A percentile compares a stretch with the other conserved stretches of the same genome.
Evolutionary conservation across 257 asterid species (phyloP).

Genomic region (Mitragyna speciosa): DNA sequence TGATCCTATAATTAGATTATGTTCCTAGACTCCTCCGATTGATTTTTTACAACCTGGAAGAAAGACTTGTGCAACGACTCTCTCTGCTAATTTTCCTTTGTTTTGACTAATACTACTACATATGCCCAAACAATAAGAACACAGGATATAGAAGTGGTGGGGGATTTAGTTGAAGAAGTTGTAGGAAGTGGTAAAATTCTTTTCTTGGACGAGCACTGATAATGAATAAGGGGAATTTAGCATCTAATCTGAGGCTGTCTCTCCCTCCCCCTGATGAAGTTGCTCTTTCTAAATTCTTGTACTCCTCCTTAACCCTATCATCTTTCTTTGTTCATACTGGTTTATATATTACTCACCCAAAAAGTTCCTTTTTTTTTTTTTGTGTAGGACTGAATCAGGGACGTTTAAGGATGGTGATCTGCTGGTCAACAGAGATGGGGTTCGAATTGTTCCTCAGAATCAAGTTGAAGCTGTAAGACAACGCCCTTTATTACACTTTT

Average conservation of each 20-base stretch:
- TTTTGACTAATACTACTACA: no score
- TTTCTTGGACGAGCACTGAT: no score
- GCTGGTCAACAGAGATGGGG: slow-evolving; percentile 88
- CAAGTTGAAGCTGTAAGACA: slow-evolving; percentile 69
- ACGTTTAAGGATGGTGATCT: slow-evolving; percentile 98
- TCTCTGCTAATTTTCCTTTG: no score
- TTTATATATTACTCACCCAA: not conserved
- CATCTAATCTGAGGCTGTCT: slow-evolving; percentile 81
- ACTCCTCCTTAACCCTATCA: slow-evolving; percentile 12
- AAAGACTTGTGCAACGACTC: no score
- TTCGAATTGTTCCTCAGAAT: slow-evolving; percentile 70
- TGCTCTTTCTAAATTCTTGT: slow-evolving; percentile 82
- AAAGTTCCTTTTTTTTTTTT: not conserved
- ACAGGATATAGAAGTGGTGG: no score
- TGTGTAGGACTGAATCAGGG: slow-evolving; percentile 82
- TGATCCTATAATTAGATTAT: no score
- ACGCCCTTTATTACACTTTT: not conserved
- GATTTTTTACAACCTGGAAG: no score
- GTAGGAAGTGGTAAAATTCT: no score
- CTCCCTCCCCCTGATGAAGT: slow-evolving; percentile 88
- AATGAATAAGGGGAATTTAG: slow-evolving; percentile 82
- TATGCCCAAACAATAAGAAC: no score
- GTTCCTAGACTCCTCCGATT: no score
- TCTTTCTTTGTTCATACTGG: not conserved
- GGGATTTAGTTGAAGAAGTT: no score